These are phyloP conservation scores for Arthrobotrys musiformis DNA, from an alignment of 2,329 filamentous ascomycete species.

Conservation along the genomic window DNA sequence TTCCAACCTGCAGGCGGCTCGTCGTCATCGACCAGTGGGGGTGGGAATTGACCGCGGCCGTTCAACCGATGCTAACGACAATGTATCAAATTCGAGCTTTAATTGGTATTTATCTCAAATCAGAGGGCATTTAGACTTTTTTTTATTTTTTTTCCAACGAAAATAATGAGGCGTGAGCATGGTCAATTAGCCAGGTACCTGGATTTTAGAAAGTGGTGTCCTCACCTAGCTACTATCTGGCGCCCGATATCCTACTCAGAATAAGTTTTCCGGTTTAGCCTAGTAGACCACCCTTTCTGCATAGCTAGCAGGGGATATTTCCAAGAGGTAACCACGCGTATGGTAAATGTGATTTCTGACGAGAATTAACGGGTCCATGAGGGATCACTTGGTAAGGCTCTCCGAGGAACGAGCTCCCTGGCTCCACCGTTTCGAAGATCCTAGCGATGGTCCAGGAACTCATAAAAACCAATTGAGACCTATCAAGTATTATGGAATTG, in stretches of 20 bases:
- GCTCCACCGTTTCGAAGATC: constrained; percentile 42
- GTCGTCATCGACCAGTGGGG: constrained; percentile 22
- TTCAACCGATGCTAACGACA: constrained; percentile 19
- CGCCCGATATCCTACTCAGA: constrained; percentile 32
- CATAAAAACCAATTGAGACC: constrained; percentile 29
- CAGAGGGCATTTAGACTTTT: too few relatives aligned
- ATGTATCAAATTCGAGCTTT: constrained; percentile 21
- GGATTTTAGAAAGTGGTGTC: constrained; percentile 14
- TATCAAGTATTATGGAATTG: constrained; percentile 44
- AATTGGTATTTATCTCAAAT: constrained; percentile 16
- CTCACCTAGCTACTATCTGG: constrained; percentile 2
- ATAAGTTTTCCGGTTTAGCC: constrained; percentile 35
- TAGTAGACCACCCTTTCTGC: constrained; percentile 7
- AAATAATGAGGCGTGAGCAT: constrained; percentile 23
- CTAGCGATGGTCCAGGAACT: constrained; percentile 13
- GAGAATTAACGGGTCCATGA: constrained; percentile 26
- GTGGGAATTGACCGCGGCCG: constrained; percentile 12
- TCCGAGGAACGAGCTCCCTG: constrained; percentile 34
- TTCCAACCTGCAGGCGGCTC: constrained; percentile 38
- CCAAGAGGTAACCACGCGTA: constrained; percentile 20
- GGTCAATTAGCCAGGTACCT: constrained; percentile 31
- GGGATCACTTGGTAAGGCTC: constrained; percentile 34
- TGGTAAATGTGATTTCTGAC: constrained; percentile 40
- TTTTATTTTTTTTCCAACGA: constrained; percentile 21
- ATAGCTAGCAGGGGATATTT: constrained; percentile 17